Percentiles rank a stretch among this genome's conserved stretches.
These are phyloP conservation scores for Pseudogymnoascus sp. DNA, from an alignment of 2,329 filamentous ascomycete genomes.

Conservation along the genomic window DNA sequence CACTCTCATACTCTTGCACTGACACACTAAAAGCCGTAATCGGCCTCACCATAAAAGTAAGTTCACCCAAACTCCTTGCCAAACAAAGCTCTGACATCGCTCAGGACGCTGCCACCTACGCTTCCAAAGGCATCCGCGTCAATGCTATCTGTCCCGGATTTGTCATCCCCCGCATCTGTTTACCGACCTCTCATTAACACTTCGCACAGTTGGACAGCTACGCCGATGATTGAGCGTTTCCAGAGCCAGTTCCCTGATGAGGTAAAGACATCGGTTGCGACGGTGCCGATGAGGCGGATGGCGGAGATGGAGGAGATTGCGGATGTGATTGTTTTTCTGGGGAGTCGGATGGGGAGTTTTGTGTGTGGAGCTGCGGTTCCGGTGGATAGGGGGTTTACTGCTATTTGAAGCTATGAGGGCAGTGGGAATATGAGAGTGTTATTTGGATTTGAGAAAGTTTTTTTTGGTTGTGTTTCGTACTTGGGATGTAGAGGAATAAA, in stretches of 20 bases:
- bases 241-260: constrained; percentile 21
- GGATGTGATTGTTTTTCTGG: constrained; percentile 44
- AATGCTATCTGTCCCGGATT: constrained; percentile 51
- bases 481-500: too few species aligned
- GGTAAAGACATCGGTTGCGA: constrained; percentile 30
- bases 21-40: constrained; percentile 31
- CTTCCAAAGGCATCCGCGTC: constrained; percentile 42
- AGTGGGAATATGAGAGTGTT: too few species aligned
- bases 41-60: constrained; percentile 40
- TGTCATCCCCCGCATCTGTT: constrained; percentile 11
- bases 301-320: constrained; percentile 43
- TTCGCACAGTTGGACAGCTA: constrained; percentile 32
- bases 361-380: constrained; percentile 42
- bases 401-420: constrained; percentile 6
- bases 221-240: constrained; percentile 30
- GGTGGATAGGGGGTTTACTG: constrained; percentile 39
- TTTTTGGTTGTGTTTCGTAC: too few species aligned
- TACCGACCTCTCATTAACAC: constrained; percentile 20
- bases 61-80: background rate
- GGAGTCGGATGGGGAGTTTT: constrained; percentile 44
- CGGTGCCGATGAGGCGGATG: constrained; percentile 41
- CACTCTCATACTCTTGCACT: background rate
- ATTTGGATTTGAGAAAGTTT: too few species aligned
- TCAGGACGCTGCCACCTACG: constrained; percentile 44
- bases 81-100: background rate